These are phyloP conservation scores for Miscanthus sacchariflorus DNA, from an alignment of 202 grass and related monocot genomes.

Conservation along the genomic window DNA sequence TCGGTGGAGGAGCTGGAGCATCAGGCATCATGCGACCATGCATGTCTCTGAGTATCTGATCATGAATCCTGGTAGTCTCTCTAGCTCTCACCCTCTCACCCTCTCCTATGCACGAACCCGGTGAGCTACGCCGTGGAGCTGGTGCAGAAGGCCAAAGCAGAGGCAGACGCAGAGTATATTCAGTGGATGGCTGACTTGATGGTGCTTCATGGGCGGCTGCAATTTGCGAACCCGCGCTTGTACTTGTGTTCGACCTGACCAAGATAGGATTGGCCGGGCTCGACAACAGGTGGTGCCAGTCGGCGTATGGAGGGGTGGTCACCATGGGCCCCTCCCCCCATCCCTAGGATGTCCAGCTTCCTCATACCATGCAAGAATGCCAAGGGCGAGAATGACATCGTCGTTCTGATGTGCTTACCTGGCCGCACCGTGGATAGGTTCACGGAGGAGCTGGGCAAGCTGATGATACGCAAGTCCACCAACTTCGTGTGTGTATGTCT, in stretches of 20 bases:
- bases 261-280: constrained; percentile 72
- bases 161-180: constrained; percentile 76
- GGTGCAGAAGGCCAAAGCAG: constrained; percentile 53
- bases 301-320: constrained; percentile 61
- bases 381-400: constrained; percentile 70
- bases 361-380: constrained; percentile 68
- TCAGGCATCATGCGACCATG: too few relatives aligned
- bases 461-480: constrained; percentile 9
- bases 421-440: constrained; percentile 76
- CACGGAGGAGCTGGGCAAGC: constrained; percentile 52
- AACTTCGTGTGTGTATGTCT: too few relatives aligned
- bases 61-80: too few relatives aligned
- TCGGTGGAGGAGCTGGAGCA: too few relatives aligned
- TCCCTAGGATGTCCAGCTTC: constrained; percentile 82
- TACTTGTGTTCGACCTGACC: constrained; percentile 80
- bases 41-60: too few relatives aligned
- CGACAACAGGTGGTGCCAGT: constrained; percentile 87
- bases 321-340: constrained; percentile 72
- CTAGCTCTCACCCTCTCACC: too few relatives aligned
- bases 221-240: constrained; percentile 77
- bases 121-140: background rate
- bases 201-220: constrained; percentile 67
- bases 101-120: too few relatives aligned
- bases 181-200: constrained; percentile 74
- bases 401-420: constrained; percentile 73